Conservation (phyloP, 129 eudicot genomes). For the Heracleum sosnowskyi region DNA sequence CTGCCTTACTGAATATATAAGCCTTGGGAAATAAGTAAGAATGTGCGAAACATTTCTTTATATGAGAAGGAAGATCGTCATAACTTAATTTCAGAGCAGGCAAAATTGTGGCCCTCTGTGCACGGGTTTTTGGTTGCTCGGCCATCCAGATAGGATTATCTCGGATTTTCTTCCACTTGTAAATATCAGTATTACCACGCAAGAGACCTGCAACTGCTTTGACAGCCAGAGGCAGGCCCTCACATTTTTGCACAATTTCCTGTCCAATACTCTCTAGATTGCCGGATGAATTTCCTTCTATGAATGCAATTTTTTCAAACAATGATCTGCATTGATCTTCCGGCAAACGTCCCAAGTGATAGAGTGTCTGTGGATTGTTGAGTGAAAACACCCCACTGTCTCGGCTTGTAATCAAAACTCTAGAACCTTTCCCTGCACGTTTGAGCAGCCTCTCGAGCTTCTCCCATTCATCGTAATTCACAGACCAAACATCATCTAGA, state of each 20-base stretch:
- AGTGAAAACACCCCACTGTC: not conserved
- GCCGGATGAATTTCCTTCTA: not conserved
- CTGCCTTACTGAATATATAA: not conserved
- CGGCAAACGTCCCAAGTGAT: slow-evolving; percentile 5
- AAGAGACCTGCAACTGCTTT: slow-evolving; percentile 15
- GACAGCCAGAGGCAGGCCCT: slow-evolving; percentile 19
- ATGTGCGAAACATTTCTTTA: slow-evolving; percentile 19
- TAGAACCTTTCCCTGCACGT: slow-evolving; percentile 8
- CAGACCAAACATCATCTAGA: slow-evolving; percentile 21
- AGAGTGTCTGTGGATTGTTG: not conserved
- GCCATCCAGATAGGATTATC: slow-evolving; percentile 17
- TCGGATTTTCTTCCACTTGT: slow-evolving; percentile 10
- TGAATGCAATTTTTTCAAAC: slow-evolving; percentile 10
- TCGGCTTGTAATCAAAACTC: slow-evolving; percentile 19
- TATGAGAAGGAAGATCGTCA: slow-evolving; percentile 15
- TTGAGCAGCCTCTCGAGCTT: slow-evolving; percentile 11
- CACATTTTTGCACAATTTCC: slow-evolving; percentile 17
- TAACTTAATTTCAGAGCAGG: slow-evolving; percentile 20
- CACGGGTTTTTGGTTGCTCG: not conserved
- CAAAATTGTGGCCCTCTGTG: not conserved
- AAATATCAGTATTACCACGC: slow-evolving; percentile 1
- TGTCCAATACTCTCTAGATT: slow-evolving; percentile 8
- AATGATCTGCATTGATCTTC: slow-evolving; percentile 20
- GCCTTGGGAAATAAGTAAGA: slow-evolving; percentile 20
- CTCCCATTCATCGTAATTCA: slow-evolving; percentile 4